Conservation (phyloP, 1,284 basidiomycete species). For the Hemileccinum hortonii region DNA sequence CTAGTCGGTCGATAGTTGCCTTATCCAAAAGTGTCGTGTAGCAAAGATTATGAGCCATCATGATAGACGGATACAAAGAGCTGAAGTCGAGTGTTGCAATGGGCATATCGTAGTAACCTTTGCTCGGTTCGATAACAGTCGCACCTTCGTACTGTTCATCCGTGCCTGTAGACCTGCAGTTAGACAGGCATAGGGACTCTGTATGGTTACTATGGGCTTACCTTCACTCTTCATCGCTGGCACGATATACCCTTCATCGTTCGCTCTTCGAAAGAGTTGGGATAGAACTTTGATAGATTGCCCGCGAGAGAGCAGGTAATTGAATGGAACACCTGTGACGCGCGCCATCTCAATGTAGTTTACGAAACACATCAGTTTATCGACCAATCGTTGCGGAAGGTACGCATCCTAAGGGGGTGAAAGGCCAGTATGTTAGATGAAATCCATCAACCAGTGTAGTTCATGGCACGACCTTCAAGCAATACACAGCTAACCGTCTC, state of each 20-base stretch:
- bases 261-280: slow-evolving; percentile 87
- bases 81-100: slow-evolving; percentile 98
- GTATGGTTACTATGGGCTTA: slow-evolving; percentile 22
- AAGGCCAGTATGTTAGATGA: neutral
- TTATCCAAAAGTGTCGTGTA: slow-evolving; percentile 91
- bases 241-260: slow-evolving; percentile 83
- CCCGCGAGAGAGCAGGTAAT: slow-evolving; percentile 85
- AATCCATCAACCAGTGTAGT: neutral
- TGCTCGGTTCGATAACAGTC: slow-evolving; percentile 93
- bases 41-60: slow-evolving; percentile 99
- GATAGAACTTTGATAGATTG: slow-evolving; percentile 97
- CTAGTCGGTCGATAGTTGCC: slow-evolving; percentile 70
- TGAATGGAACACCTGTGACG: slow-evolving; percentile 97
- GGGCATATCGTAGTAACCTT: slow-evolving; percentile 91
- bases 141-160: slow-evolving; percentile 98
- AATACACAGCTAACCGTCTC: slow-evolving; percentile 90
- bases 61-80: slow-evolving; percentile 96
- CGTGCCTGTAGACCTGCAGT: slow-evolving; percentile 48
- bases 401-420: slow-evolving; percentile 77
- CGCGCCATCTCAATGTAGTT: slow-evolving; percentile 96
- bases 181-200: neutral
- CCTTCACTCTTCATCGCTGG: slow-evolving; percentile 85
- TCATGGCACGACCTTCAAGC: slow-evolving; percentile 71
- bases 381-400: slow-evolving; percentile 88
- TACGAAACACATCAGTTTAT: slow-evolving; percentile 97